Base-by-base conservation (phyloP, 73 alveolate species). In the Durusdinium trenchii region DNA sequence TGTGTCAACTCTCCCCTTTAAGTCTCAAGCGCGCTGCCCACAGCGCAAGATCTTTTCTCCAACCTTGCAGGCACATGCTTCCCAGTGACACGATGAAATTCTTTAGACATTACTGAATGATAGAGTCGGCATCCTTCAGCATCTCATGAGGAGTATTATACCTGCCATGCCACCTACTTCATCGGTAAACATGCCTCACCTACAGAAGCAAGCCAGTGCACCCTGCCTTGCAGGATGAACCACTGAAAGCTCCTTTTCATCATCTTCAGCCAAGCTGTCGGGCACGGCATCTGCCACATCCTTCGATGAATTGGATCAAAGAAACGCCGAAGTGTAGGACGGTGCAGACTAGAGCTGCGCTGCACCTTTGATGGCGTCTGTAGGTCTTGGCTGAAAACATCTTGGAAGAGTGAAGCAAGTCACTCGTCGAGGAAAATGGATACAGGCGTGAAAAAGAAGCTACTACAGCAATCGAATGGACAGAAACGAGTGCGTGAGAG, bases 181-280 rank as follows among this genome's bases (percentile, higher is more conserved):
- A n/a, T n/a, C n/a, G n/a, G n/a, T n/a, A n/a, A n/a, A n/a, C n/a
- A n/a, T n/a, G n/a, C n/a, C n/a, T n/a, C n/a, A n/a, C n/a, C n/a
- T n/a, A n/a, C n/a, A n/a, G n/a, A n/a, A n/a, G n/a, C n/a, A n/a
- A n/a, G n/a, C n/a, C n/a, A n/a, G n/a, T n/a, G n/a, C n/a, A n/a
- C n/a, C n/a, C 42, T 38, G 48, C 98, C 98, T 91, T 32, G 98
- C 98, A 3, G 98, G 98, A 47, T 91, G 98, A 14, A 91, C 98
- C 60, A 91, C 98, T 43, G 98, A 91, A 36, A 91, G 89, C 98
- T 91, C 98, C 79, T 91, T 91, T 78, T 91, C 98, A 45, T 91
- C 98, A 57, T 91, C 98, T 78, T 91, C 98, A 18, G 98, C 98
- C 84, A 91, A 48, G 57, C 82, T 78, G 46, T 91, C 98, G 35